These are phyloP conservation scores for Pleurotus cornucopiae DNA, from an alignment of 768 basidiomycete species.

Conservation along the genomic window DNA sequence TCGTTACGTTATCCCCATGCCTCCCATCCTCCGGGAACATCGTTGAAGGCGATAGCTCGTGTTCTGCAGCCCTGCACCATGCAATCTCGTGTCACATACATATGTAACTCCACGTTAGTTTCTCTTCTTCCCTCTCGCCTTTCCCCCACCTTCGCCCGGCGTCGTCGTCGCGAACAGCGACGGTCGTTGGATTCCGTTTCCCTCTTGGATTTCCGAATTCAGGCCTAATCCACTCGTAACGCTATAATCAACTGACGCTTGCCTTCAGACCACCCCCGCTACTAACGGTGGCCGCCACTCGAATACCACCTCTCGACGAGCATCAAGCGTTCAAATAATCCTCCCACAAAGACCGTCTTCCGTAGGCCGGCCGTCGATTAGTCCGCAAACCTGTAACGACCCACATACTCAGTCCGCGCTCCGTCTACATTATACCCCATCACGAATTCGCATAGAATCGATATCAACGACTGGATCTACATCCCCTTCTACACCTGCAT, in stretches of 20 bases:
- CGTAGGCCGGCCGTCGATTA: neutral
- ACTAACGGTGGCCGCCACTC: neutral
- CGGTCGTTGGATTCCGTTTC: no score
- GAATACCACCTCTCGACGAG: neutral
- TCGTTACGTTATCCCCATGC: neutral
- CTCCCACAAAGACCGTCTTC: neutral
- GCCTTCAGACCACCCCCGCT: neutral
- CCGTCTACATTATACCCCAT: neutral
- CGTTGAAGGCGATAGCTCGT: neutral
- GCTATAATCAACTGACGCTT: neutral
- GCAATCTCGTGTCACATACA: slow-evolving; percentile 2
- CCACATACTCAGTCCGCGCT: neutral
- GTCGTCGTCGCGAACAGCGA: neutral
- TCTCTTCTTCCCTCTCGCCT: neutral
- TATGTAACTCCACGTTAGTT: neutral
- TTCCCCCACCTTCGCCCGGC: neutral
- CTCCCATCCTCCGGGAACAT: neutral
- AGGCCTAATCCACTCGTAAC: neutral
- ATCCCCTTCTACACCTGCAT: neutral
- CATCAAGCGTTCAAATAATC: slow-evolving; percentile 2
- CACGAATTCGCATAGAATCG: neutral
- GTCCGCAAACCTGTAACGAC: neutral
- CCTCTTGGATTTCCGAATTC: no score
- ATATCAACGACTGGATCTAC: neutral
- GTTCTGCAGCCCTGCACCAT: neutral